Base-by-base conservation (phyloP, 805 yeast species). In the Grigorovia jiainica region DNA sequence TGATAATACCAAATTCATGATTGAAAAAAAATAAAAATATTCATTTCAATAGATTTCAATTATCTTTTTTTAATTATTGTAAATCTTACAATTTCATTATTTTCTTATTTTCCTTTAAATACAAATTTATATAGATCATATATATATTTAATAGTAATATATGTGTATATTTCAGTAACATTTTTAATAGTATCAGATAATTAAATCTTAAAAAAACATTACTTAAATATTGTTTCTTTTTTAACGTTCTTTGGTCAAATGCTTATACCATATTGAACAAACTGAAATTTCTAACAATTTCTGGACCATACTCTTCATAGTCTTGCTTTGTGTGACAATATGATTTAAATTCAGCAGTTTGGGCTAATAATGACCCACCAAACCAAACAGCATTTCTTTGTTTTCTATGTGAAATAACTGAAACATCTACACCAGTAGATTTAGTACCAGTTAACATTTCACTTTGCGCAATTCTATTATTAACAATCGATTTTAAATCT, bases 321-420 rank as follows among this genome's bases (percentile, higher is more conserved):
- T 92, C 98, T 58, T 82, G 81, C 70, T 92, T 92, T 19, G 98
- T 90, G 69, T 92, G 92, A 63, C 97, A 92, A 66, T 89, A 89
- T 64, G 94, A 78, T 66, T 83, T 86, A 69, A 92, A 92, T 67
- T 92, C 98, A 19, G 95, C 79, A 8, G 99, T 92, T 69, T 90
- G 97, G 1, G 99, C 97, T 60, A 92, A 73, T 53, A 92, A 70
- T 17, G 95, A 84, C 52, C 99, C 99, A 53, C 99, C 99, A 61
- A 90, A 92, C 99, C 99, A 92, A 45, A 92, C 99, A 3, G 99
- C 99, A 58, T 92, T 87, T 63, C 96, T 78, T 70, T 92, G 99
- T 67, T 92, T 84, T 71, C 90, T 87, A 69, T 92, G 99, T 24
- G 95, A 79, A 50, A 92, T 89, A 47, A 92, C 99, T 67, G 85